A percentile compares a stretch with the other conserved stretches of the same genome.
Evolutionary conservation across 768 basidiomycete species (phyloP).

Genomic region (Tricholoma sp.): DNA sequence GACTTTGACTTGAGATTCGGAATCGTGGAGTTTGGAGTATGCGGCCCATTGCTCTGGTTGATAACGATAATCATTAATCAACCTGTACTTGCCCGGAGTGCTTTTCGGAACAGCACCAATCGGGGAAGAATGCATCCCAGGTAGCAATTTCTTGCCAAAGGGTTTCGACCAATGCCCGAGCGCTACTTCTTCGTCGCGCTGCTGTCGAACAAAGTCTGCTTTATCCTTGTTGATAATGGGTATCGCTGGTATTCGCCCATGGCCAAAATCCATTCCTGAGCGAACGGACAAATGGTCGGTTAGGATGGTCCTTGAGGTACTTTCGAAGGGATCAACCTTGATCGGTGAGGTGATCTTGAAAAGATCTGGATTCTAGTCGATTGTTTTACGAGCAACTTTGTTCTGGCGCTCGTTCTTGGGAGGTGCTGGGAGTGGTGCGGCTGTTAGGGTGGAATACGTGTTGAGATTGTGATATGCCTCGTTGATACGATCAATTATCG

Average conservation of each 20-base stretch:
- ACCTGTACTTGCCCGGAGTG: slow-evolving; percentile 24
- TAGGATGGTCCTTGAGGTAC: not conserved
- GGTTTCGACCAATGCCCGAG: slow-evolving; percentile 21
- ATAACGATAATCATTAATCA: slow-evolving; percentile 37
- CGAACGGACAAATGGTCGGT: not conserved
- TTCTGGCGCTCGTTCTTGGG: slow-evolving; percentile 16
- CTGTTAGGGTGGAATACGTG: not conserved
- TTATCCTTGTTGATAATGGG: slow-evolving; percentile 6
- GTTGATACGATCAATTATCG: too few species aligned
- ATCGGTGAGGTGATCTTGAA: not conserved
- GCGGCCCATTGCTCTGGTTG: slow-evolving; percentile 30
- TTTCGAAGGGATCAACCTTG: not conserved
- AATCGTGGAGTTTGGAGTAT: slow-evolving; percentile 32
- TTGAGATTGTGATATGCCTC: too few species aligned
- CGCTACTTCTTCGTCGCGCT: slow-evolving; percentile 23
- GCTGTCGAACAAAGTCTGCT: slow-evolving; percentile 16
- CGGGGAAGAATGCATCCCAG: slow-evolving; percentile 39
- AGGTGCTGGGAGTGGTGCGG: slow-evolving; percentile 14
- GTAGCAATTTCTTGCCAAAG: slow-evolving; percentile 31
- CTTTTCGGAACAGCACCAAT: slow-evolving; percentile 34
- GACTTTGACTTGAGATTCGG: not conserved
- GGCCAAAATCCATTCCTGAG: not conserved
- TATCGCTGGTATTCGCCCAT: not conserved
- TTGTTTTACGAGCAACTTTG: slow-evolving; percentile 13
- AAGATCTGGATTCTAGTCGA: slow-evolving; percentile 2